These are phyloP conservation scores for Lentinula detonsa DNA, from an alignment of 768 basidiomycete species.

Conservation along the genomic window DNA sequence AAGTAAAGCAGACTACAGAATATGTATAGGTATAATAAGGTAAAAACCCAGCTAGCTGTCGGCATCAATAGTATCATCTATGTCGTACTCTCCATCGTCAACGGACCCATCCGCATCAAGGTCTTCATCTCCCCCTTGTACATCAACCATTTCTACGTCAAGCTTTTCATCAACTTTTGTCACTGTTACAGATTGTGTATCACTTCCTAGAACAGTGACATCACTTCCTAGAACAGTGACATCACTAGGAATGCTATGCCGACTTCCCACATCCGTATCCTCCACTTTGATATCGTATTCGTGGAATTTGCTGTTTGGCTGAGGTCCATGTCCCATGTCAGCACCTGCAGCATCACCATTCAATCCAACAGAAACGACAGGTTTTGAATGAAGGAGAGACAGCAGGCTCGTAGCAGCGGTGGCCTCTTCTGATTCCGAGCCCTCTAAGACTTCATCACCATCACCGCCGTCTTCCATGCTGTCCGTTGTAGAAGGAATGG, in stretches of 20 bases:
- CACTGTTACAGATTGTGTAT: slow-evolving; percentile 18
- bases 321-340: neutral
- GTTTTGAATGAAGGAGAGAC: slow-evolving; percentile 3
- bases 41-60: neutral
- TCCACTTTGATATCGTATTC: neutral
- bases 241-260: slow-evolving; percentile 54
- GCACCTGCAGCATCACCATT: slow-evolving; percentile 4
- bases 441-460: neutral
- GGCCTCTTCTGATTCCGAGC: slow-evolving; percentile 2
- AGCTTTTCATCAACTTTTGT: neutral
- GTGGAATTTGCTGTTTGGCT: slow-evolving; percentile 15
- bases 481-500: neutral
- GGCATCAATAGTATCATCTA: slow-evolving; percentile 23
- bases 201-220: slow-evolving; percentile 41
- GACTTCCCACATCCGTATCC: slow-evolving; percentile 34
- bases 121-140: slow-evolving; percentile 18
- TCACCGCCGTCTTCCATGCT: neutral
- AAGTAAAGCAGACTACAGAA: neutral
- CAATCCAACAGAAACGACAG: neutral
- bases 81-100: slow-evolving; percentile 35
- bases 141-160: slow-evolving; percentile 1
- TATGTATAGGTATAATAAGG: slow-evolving; percentile 2
- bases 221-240: slow-evolving; percentile 53
- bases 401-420: slow-evolving; percentile 4
- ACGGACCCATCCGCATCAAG: slow-evolving; percentile 24